Base-by-base conservation (phyloP, 495 filamentous ascomycete species). In the Terfezia boudieri region DNA sequence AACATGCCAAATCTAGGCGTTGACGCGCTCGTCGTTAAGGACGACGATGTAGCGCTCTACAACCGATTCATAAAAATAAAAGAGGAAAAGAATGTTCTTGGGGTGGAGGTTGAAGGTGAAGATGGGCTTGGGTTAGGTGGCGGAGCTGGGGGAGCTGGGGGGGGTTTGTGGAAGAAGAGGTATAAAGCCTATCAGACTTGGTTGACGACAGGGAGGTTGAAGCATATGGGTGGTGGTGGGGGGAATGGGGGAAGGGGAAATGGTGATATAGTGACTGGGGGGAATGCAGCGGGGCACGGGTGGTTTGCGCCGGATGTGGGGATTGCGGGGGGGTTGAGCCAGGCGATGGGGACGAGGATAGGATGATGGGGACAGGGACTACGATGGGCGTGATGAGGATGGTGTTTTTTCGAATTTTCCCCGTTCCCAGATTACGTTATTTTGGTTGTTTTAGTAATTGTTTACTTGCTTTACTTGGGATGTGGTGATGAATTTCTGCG, bases 141-240 rank as follows among this genome's bases (percentile, higher is more conserved):
- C 1, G 12, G 41, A 2, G 17, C 14, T 46, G 41, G 41, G 41
- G n/a, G n/a, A n/a, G n/a, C n/a, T n/a, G n/a, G n/a, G n/a, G n/a
- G 17, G 17, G 41, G 41, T 4, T 5, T 46, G 41, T 46, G 41
- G 41, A 95, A 90, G 73, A 94, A 94, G 73, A 71, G 92, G 58
- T 98, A 98, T 66, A 94, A 87, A 68, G 85, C 87, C 0, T 98
- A 98, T 67, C 71, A 80, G 61, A 88, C 94, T 68, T 96, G 89
- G 89, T 69, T 95, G 61, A 74, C 50, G 41, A 65, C 62, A 7
- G 63, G 62, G 32, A 57, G 61, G 41, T 55, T 65, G 41, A 62
- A 65, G 57, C 60, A 64, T 12, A 53, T 57, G 53, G 49, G n/a
- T 51, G 49, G 49, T 16, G n/a, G 14, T 22, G 49, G 14, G n/a